Base-by-base conservation (phyloP, 148 eudicot genomes). In the Polygonum aviculare region DNA sequence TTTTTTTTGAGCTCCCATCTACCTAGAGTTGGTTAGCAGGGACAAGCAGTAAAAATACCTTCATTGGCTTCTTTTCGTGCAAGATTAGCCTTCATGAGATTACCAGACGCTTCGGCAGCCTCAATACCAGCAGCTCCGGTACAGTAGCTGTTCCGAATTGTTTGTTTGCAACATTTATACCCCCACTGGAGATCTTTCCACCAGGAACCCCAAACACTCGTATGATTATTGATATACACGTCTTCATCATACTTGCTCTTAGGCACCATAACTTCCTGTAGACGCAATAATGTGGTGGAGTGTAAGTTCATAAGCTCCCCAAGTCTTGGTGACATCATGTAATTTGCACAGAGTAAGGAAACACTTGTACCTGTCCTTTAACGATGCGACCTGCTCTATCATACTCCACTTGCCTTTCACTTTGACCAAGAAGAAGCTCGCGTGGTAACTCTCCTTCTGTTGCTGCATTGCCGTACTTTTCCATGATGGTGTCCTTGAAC, bases 171-270 rank as follows among this genome's bases (percentile, higher is more conserved):
- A 80, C 97, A 91, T 74, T 85, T 93, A 83, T 89, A 93, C 41
- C 94, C 98, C 98, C 98, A 93, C 63, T 89, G 98, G 74, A 89
- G 88, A 82, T 91, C 91, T 71, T 81, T 91, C 98, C 97, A 93
- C 97, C 94, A 93, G 0, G 98, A 93, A n/a, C 98, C 98, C 97
- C 93, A 91, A 2, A 90, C 92, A 78, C 81, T 83, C 0, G 91
- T 88, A 77, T 91, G 98, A 82, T 91, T 91, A 76, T 90, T 93
- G 12, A 83, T 76, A 69, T 80, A 87, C 44, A 90, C 91, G 75
- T 93, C 98, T 83, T 93, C 98, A 81, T 93, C 98, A 36, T 91
- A 93, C 83, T 93, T 91, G 87, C 98, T 93, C 81, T 75, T 86
- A 11, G 97, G 97, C 67, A 93, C 82, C 70, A 88, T 80, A 67